Percentiles rank a stretch among this genome's conserved stretches.
Conservation (phyloP, 441 rosid species). For the Pelargonium cotyledonis region DNA sequence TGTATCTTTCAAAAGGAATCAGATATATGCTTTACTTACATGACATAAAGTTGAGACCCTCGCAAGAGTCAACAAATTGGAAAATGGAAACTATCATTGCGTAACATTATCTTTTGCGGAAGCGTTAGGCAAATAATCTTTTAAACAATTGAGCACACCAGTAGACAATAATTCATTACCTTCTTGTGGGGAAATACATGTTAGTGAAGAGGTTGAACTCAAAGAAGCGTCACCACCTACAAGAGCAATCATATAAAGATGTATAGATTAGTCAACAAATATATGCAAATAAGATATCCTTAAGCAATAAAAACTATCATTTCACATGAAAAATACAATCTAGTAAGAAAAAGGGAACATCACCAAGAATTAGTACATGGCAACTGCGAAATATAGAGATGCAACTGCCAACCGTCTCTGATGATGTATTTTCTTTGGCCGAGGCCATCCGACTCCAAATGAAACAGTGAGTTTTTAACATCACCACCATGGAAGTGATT, state of each 20-base stretch:
- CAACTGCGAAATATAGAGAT: constrained; percentile 79
- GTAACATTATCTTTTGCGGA: constrained; percentile 22
- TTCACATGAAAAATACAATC: background rate
- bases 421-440: constrained; percentile 37
- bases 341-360: constrained; percentile 4
- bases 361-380: constrained; percentile 65
- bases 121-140: constrained; percentile 10
- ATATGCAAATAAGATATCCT: background rate
- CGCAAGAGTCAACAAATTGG: background rate
- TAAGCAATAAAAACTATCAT: no score
- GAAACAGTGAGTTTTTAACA: constrained; percentile 27
- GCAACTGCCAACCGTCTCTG: constrained; percentile 58
- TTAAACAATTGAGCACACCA: constrained; percentile 20
- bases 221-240: constrained; percentile 70
- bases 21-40: no score
- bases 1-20: background rate
- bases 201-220: constrained; percentile 25
- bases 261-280: constrained; percentile 3
- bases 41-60: no score
- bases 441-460: constrained; percentile 26
- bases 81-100: constrained; percentile 13
- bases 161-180: constrained; percentile 14
- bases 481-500: no score
- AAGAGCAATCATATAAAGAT: constrained; percentile 14
- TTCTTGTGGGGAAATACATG: constrained; percentile 31